phyloP scores from a whole-genome alignment of 805 yeast species.

The Pichia exigua region DNA sequence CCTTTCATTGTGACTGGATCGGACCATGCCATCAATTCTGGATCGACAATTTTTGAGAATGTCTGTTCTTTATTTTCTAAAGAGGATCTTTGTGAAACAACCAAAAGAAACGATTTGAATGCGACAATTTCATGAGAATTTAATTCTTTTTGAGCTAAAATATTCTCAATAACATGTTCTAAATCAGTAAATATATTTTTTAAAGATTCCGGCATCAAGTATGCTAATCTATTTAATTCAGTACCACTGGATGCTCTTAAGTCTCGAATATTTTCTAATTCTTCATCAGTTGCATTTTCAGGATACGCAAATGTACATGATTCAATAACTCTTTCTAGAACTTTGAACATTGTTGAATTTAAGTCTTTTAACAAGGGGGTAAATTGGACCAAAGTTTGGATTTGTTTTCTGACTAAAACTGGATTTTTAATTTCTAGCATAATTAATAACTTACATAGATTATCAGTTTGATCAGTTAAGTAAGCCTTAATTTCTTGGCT shows the following conservation, averaged over 20 bases:
- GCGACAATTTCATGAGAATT: constrained; percentile 91
- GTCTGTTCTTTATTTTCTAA: constrained; percentile 61
- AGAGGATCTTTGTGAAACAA: constrained; percentile 82
- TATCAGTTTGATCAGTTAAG: constrained; percentile 51
- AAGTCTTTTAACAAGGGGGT: constrained; percentile 81
- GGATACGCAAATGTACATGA: constrained; percentile 83
- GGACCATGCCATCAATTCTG: constrained; percentile 88
- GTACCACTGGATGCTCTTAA: constrained; percentile 89
- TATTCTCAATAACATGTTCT: constrained; percentile 69
- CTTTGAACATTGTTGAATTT: constrained; percentile 66
- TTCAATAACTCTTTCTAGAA: constrained; percentile 75
- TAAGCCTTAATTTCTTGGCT: constrained; percentile 46
- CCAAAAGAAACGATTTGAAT: constrained; percentile 83
- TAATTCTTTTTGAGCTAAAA: constrained; percentile 60
- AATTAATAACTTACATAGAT: constrained; percentile 64
- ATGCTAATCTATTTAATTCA: constrained; percentile 87
- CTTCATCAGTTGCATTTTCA: constrained; percentile 47
- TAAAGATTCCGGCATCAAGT: constrained; percentile 87
- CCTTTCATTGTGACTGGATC: constrained; percentile 89
- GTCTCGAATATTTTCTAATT: constrained; percentile 74
- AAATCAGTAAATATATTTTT: constrained; percentile 74
- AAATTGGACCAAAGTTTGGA: constrained; percentile 89
- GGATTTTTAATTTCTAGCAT: constrained; percentile 76
- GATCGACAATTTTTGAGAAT: constrained; percentile 85
- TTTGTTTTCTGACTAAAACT: constrained; percentile 69